phyloP scores from a whole-genome alignment of 208 protist genomes.

The Perkinsela sp. region DNA sequence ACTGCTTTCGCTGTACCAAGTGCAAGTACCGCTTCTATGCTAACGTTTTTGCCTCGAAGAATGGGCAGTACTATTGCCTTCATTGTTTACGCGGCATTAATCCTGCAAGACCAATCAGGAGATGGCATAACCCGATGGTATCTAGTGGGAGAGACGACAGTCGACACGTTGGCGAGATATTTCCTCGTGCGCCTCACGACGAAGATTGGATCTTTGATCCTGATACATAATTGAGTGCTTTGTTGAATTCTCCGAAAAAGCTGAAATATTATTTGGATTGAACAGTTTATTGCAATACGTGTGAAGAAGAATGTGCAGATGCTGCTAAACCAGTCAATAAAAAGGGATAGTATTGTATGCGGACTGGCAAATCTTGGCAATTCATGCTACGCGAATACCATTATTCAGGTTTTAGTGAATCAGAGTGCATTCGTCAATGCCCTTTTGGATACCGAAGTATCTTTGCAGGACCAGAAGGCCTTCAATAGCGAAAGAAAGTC shows the following conservation, averaged over 20 bases:
- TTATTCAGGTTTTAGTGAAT: background rate
- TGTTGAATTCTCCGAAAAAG: no score
- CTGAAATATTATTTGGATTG: no score
- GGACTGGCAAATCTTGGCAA: background rate
- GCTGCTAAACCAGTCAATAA: no score
- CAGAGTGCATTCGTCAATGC: background rate
- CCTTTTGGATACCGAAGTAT: background rate
- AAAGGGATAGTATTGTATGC: background rate
- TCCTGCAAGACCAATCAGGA: background rate
- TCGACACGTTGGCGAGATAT: background rate
- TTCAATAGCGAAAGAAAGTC: background rate
- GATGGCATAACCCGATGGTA: background rate
- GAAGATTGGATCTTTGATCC: background rate
- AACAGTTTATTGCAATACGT: background rate
- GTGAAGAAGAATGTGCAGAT: background rate
- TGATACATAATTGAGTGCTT: background rate
- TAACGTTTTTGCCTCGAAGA: background rate
- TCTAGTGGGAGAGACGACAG: background rate
- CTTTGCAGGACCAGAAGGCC: background rate
- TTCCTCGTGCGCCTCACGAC: background rate
- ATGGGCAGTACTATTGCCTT: background rate
- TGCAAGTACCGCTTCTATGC: background rate
- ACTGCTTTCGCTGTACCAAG: background rate
- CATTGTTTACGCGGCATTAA: background rate
- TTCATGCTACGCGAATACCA: background rate